Conservation (phyloP, 2,329 filamentous ascomycete genomes). For the Sclerotinia nivalis region DNA sequence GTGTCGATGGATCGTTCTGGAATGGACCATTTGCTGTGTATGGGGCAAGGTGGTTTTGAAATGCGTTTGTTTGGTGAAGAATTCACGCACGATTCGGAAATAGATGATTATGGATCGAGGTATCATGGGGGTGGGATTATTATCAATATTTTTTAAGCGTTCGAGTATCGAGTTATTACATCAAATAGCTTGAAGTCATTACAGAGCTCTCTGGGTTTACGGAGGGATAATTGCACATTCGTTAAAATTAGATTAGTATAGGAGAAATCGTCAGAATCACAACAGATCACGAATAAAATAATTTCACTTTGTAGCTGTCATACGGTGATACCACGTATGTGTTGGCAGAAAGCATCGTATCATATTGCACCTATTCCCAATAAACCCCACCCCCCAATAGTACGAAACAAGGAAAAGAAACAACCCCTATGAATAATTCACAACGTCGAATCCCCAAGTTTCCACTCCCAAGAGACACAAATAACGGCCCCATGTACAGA, state of each 20-base stretch:
- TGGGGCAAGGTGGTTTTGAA: not conserved
- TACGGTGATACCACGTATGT: conserved; percentile 17
- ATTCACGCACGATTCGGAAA: not conserved
- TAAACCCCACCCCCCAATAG: conserved; percentile 13
- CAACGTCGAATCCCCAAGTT: conserved; percentile 4
- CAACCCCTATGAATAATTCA: conserved; percentile 22
- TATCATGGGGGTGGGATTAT: not conserved
- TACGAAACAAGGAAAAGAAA: conserved; percentile 18
- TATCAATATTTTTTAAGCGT: conserved; percentile 13
- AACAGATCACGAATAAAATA: conserved; percentile 19
- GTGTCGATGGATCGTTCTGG: too few species aligned
- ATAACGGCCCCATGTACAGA: not conserved
- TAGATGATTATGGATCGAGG: not conserved
- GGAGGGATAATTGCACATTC: conserved; percentile 8
- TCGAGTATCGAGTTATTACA: conserved; percentile 2
- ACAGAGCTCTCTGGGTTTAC: not conserved
- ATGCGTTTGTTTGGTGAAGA: not conserved
- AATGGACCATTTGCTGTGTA: not conserved
- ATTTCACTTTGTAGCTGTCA: conserved; percentile 13
- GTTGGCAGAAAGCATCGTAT: conserved; percentile 34
- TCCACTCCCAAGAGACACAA: not conserved
- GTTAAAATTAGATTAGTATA: conserved; percentile 1
- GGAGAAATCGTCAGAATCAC: not conserved
- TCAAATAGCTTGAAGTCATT: conserved; percentile 9
- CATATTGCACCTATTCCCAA: conserved; percentile 33